Conservation (phyloP, 176 grass and related monocot genomes). For the Juncus effusus region DNA sequence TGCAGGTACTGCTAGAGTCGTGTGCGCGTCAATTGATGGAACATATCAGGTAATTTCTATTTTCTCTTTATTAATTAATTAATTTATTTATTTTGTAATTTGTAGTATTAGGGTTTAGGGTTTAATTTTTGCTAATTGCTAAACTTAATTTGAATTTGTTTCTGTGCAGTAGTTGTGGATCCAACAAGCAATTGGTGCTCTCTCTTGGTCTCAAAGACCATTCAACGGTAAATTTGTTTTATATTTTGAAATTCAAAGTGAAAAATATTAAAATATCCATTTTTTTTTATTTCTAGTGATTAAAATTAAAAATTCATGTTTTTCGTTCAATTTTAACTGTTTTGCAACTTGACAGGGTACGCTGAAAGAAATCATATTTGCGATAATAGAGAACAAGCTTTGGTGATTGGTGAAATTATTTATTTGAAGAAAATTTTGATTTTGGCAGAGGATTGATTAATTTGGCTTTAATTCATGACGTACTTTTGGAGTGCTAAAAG, state of each 20-base stretch:
- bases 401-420: constrained; percentile 56
- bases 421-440: too few species aligned
- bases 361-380: constrained; percentile 53
- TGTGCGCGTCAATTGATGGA: constrained; percentile 86
- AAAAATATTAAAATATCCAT: too few species aligned
- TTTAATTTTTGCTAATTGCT: constrained; percentile 5
- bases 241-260: background rate
- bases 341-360: constrained; percentile 36
- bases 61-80: background rate
- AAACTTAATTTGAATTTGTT: constrained; percentile 2
- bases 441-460: too few species aligned
- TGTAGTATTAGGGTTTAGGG: background rate
- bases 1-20: constrained; percentile 67
- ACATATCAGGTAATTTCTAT: constrained; percentile 67
- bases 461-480: too few species aligned
- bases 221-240: constrained; percentile 51
- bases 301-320: background rate
- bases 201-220: constrained; percentile 95
- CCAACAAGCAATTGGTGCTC: constrained; percentile 57
- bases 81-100: background rate
- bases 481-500: too few species aligned
- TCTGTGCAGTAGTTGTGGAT: constrained; percentile 52
- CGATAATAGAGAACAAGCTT: constrained; percentile 53
- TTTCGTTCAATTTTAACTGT: background rate
- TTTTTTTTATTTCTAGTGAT: background rate